These are phyloP conservation scores for Ochromonas danica DNA, from an alignment of 108 stramenopile species.

Conservation along the genomic window DNA sequence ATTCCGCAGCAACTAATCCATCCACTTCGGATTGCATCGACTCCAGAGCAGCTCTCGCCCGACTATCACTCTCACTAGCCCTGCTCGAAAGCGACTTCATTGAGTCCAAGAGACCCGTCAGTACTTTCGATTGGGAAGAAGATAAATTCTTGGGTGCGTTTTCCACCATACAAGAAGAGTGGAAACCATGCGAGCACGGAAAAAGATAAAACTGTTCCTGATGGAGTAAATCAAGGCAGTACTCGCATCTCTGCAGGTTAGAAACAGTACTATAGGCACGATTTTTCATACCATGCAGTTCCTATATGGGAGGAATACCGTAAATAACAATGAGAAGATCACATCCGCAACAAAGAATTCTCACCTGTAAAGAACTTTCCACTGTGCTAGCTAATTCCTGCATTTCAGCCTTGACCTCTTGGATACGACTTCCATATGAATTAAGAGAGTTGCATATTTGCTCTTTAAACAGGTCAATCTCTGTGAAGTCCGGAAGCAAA, in stretches of 20 bases:
- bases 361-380: slow-evolving; percentile 39
- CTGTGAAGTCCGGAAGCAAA: slow-evolving; percentile 53
- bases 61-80: slow-evolving; percentile 41
- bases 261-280: background rate
- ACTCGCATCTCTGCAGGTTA: background rate
- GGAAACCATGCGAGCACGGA: slow-evolving; percentile 57
- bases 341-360: slow-evolving; percentile 44
- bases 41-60: slow-evolving; percentile 23
- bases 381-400: slow-evolving; percentile 33
- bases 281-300: slow-evolving; percentile 10
- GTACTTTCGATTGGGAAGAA: slow-evolving; percentile 28
- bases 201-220: slow-evolving; percentile 51
- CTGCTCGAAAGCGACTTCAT: background rate
- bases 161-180: slow-evolving; percentile 47
- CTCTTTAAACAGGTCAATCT: slow-evolving; percentile 53
- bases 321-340: slow-evolving; percentile 34
- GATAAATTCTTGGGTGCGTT: slow-evolving; percentile 44
- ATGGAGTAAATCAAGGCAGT: background rate
- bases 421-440: slow-evolving; percentile 42
- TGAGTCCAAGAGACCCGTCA: slow-evolving; percentile 32
- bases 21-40: slow-evolving; percentile 49
- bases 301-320: too few species aligned
- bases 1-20: slow-evolving; percentile 54
- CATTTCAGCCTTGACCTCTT: slow-evolving; percentile 51
- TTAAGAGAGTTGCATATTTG: slow-evolving; percentile 53